Conservation (phyloP, 352 stramenopile species). For the Phytophthora brassicae region DNA sequence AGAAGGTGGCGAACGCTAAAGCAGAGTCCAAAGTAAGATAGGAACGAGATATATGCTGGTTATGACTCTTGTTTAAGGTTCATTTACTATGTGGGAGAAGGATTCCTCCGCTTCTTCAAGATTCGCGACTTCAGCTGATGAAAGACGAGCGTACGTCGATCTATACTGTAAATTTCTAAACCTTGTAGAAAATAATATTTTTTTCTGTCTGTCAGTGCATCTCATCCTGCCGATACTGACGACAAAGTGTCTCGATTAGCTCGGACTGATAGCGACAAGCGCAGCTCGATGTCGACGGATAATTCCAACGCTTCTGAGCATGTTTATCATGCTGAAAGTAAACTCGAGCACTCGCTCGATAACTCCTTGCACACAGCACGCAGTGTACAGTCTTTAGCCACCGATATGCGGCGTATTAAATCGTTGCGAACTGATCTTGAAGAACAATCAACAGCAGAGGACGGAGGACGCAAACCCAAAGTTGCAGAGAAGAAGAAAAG, state of each 20-base stretch:
- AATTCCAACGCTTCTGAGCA: constrained; percentile 19
- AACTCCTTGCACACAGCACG: constrained; percentile 56
- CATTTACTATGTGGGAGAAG: too few relatives aligned
- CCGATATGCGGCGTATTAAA: constrained; percentile 77
- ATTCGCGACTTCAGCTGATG: constrained; percentile 27
- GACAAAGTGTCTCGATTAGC: constrained; percentile 11
- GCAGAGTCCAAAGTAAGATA: constrained; percentile 18
- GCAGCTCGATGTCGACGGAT: constrained; percentile 20
- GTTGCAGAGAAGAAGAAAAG: constrained; percentile 60
- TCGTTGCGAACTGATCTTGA: constrained; percentile 49
- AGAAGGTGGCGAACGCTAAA: constrained; percentile 18
- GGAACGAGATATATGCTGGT: neutral
- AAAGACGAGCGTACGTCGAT: constrained; percentile 35
- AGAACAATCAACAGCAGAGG: constrained; percentile 21
- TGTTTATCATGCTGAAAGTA: constrained; percentile 41
- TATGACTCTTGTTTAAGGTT: neutral
- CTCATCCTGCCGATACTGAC: constrained; percentile 18
- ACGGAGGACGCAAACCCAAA: constrained; percentile 38
- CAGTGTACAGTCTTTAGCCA: constrained; percentile 80
- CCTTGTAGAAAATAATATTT: neutral
- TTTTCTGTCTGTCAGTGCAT: constrained; percentile 14
- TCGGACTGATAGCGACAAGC: constrained; percentile 13
- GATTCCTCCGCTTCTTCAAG: constrained; percentile 8
- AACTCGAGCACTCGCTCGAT: constrained; percentile 25
- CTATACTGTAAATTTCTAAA: neutral